Percentiles rank a stretch among this genome's conserved stretches.
phyloP scores from a whole-genome alignment of 257 asterid species.

The Lycium barbarum region DNA sequence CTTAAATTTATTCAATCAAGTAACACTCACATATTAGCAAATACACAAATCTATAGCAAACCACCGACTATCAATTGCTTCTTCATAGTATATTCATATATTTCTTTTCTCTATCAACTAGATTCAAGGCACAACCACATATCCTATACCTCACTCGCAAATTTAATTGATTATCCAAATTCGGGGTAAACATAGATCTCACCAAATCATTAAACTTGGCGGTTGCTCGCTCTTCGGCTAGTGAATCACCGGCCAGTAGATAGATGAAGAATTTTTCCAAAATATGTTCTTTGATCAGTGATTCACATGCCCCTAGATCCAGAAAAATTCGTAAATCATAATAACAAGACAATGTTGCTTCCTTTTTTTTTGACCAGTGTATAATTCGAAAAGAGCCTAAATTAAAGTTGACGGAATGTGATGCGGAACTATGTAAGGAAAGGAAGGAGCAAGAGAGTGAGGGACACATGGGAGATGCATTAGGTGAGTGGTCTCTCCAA shows the following conservation, averaged over 20 bases:
- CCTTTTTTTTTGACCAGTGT: not conserved
- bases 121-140: too few species aligned
- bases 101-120: too few species aligned
- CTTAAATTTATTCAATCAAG: too few species aligned
- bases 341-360: not conserved
- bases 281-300: not conserved
- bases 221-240: not conserved
- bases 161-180: too few species aligned
- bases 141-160: too few species aligned
- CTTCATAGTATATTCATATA: too few species aligned
- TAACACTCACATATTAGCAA: too few species aligned
- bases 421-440: not conserved
- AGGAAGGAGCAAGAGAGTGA: slow-evolving; percentile 8
- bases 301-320: not conserved
- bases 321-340: not conserved
- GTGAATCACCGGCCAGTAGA: not conserved
- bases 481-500: slow-evolving; percentile 24
- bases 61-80: too few species aligned
- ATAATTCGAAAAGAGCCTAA: not conserved
- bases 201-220: slow-evolving; percentile 8
- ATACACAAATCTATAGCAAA: too few species aligned
- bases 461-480: slow-evolving; percentile 26
- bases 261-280: not conserved
- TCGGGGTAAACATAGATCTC: not conserved
- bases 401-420: not conserved